Base-by-base conservation (phyloP, 805 yeast genomes). In the Ogataea parapolymorpha region DNA sequence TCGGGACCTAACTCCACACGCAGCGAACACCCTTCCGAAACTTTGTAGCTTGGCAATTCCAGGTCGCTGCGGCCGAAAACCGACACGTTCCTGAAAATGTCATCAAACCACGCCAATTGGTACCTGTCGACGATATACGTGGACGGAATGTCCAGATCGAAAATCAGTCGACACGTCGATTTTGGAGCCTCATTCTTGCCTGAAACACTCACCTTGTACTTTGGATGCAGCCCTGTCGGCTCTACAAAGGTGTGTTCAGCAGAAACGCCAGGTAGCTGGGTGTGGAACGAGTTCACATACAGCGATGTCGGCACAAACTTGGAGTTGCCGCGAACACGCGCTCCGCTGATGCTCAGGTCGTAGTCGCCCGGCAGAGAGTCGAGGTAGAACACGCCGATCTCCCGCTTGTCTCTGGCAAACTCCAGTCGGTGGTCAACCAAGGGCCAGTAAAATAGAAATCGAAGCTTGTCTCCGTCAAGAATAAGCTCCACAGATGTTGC, bases 41-140 rank as follows among this genome's bases (percentile, higher is more conserved):
- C 43, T 29, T 48, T 48, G 38, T 63, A 63, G 7, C 41, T 45
- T 2, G 68, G 68, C 24, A 58, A 35, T 37, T 63, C 68, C 31
- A 63, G 42, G 49, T 63, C 60, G 41, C 55, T 48, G 2, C 47
- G 50, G 17, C 56, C 48, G 28, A 49, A 51, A 4, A 51, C 32
- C 3, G 46, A 39, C 3, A 54, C 22, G 3, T 45, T 23, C 10
- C 35, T 17, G 22, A 50, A 41, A 14, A 37, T 14, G 18, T 34
- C 37, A 14, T 38, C 27, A 2, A 33, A 27, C 26, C 45, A 26
- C 11, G 32, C 42, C 12, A 59, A 37, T 39, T 61, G 62, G 44
- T 58, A 58, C 30, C 46, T 46, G 44, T 63, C 66, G 9, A 59
- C 26, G 9, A 62, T 55, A 8, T 58, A 32, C 24, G 47, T 37